Percentiles rank a stretch among this genome's conserved stretches.
phyloP scores from a whole-genome alignment of 306 rosid species.

The Pachyrhizus erosus region DNA sequence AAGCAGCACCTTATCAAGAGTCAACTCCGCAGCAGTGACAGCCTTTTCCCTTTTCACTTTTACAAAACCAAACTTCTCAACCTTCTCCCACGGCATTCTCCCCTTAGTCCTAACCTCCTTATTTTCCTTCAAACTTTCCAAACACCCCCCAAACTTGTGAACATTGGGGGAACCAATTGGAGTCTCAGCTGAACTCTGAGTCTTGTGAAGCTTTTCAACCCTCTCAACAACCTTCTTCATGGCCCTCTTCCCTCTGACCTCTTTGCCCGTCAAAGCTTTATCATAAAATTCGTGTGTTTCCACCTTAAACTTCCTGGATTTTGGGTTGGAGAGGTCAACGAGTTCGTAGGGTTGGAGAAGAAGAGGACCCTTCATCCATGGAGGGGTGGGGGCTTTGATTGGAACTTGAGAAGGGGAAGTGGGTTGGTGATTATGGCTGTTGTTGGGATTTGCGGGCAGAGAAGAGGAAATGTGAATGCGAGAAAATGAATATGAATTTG shows the following conservation, averaged over 20 bases:
- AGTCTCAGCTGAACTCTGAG: conserved; percentile 36
- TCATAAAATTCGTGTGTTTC: conserved; percentile 42
- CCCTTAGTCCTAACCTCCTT: conserved; percentile 28
- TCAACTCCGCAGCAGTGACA: conserved; percentile 61
- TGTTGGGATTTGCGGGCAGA: conserved; percentile 40
- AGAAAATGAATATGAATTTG: conserved; percentile 35
- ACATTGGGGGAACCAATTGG: conserved; percentile 40
- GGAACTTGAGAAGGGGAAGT: conserved; percentile 40
- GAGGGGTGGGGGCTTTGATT: conserved; percentile 71
- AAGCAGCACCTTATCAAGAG: conserved; percentile 65
- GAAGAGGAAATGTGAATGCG: conserved; percentile 51
- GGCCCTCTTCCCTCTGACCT: conserved; percentile 59
- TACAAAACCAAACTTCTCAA: conserved; percentile 54
- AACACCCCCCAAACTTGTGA: conserved; percentile 49
- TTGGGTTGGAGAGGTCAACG: conserved; percentile 55
- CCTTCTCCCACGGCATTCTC: conserved; percentile 90
- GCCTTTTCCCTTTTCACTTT: conserved; percentile 57
- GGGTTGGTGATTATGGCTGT: conserved; percentile 32
- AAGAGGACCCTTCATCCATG: conserved; percentile 82
- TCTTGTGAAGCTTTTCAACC: conserved; percentile 57
- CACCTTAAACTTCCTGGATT: conserved; percentile 23
- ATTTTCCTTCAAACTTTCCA: conserved; percentile 48
- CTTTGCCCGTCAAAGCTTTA: conserved; percentile 48
- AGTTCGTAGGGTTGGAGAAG: conserved; percentile 61
- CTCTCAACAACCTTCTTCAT: conserved; percentile 60